Base-by-base conservation (phyloP, 208 protist genomes). In the Leptomonas pyrrhocoris region DNA sequence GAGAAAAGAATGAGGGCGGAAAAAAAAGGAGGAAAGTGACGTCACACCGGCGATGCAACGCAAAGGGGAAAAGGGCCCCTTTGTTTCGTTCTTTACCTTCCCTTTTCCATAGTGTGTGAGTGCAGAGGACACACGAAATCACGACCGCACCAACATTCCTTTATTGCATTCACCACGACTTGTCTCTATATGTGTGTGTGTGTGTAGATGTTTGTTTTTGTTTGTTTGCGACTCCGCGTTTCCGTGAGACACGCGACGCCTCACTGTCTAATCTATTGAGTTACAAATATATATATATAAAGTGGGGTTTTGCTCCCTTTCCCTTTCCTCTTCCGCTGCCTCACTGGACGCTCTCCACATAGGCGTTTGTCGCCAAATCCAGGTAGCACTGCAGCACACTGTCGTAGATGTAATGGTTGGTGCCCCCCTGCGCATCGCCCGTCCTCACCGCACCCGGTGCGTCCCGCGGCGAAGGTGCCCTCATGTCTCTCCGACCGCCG, bases 381-480 rank as follows among this genome's bases (percentile, higher is more conserved):
- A 94, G 65, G 58, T 84, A 95, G 56, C 87, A 94, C 27, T 81
- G 73, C 55, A 93, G 66, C 18, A 94, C 68, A 9, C 88, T 70
- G 64, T 95, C 90, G 73, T 90, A 95, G 36, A 95, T 59, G 76
- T 84, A 85, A 15, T 76, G 76, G 1, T 23, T 30, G 12, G 18
- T 46, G 21, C 11, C 48, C 2, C 18, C 36, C 27, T 2, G 18
- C 19, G 11, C 12, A 1, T 13, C 28, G 12, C 54, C n/a, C 7
- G 2, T 27, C 31, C 13, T 30, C 25, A 16, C 11, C 40, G 54
- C 54, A 45, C 4, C 31, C 18, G 56, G 16, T 27, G 36, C 23
- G 31, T 23, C 55, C 3, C 7, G 34, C 7, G 34, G 34, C 3
- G 3, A 9, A n/a, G 55, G 19, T 45, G 30, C 55, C 38, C 23